phyloP scores from a whole-genome alignment of 169 alveolate genomes.

The Plasmodium berghei region DNA sequence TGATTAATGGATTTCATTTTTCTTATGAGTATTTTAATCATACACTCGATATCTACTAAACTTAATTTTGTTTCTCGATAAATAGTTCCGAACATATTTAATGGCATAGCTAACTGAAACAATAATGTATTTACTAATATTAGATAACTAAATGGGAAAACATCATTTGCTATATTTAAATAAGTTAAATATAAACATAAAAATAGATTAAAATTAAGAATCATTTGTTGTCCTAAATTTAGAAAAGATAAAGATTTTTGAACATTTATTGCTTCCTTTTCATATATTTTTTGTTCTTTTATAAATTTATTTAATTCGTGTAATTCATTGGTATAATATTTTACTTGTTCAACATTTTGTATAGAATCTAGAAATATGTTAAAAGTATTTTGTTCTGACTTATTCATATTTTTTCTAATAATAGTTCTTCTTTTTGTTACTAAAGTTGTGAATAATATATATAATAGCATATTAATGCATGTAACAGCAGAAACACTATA shows the following conservation, averaged over 20 bases:
- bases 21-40: constrained; percentile 61
- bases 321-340: constrained; percentile 82
- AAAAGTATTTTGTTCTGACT: constrained; percentile 87
- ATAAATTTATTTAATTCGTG: constrained; percentile 82
- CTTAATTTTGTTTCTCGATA: constrained; percentile 85
- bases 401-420: constrained; percentile 86
- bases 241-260: constrained; percentile 84
- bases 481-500: constrained; percentile 86
- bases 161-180: constrained; percentile 77
- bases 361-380: constrained; percentile 88
- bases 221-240: constrained; percentile 86
- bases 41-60: constrained; percentile 82
- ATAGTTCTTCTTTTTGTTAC: constrained; percentile 87
- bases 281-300: constrained; percentile 82
- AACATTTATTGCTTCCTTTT: constrained; percentile 82
- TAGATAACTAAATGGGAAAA: constrained; percentile 80
- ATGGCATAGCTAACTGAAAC: constrained; percentile 86
- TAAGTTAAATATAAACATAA: constrained; percentile 80
- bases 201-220: constrained; percentile 83
- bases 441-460: constrained; percentile 86
- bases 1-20: constrained; percentile 44
- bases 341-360: constrained; percentile 88
- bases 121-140: constrained; percentile 83
- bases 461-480: constrained; percentile 84
- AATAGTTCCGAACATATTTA: constrained; percentile 87